These are phyloP conservation scores for Diplodia corticola DNA, from an alignment of 2,329 filamentous ascomycete species.

Conservation along the genomic window DNA sequence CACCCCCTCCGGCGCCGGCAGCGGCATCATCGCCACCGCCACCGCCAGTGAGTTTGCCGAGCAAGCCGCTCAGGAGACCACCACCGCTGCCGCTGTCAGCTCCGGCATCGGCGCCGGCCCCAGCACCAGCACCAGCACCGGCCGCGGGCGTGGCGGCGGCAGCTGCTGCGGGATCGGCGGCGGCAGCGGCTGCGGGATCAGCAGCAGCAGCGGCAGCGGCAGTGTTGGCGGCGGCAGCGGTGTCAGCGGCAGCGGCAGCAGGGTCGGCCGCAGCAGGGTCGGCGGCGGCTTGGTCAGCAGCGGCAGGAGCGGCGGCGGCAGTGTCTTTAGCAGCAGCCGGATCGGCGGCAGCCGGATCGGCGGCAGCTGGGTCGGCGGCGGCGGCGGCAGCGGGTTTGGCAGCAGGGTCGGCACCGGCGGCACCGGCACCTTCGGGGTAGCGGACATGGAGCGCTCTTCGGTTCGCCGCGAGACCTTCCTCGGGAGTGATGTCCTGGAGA, in stretches of 20 bases:
- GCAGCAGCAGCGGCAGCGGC: not conserved
- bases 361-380: not conserved
- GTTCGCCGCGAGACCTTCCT: constrained; percentile 5
- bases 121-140: not conserved
- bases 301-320: not conserved
- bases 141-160: not conserved
- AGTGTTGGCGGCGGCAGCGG: not conserved
- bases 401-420: not conserved
- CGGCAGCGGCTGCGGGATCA: not conserved
- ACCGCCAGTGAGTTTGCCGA: not conserved
- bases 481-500: not conserved
- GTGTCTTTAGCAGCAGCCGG: not conserved
- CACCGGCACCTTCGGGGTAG: not conserved
- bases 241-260: not conserved
- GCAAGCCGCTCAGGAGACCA: too few species aligned
- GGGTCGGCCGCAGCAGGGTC: not conserved
- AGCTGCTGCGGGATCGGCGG: not conserved
- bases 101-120: not conserved
- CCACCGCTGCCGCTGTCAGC: not conserved
- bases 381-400: not conserved
- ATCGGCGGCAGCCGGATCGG: not conserved
- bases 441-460: constrained; percentile 1
- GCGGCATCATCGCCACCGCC: not conserved
- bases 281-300: not conserved
- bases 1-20: not conserved